A percentile compares a stretch with the other conserved stretches of the same genome.
phyloP scores from a whole-genome alignment of 768 basidiomycete species.

The Filobasidium floriforme region DNA sequence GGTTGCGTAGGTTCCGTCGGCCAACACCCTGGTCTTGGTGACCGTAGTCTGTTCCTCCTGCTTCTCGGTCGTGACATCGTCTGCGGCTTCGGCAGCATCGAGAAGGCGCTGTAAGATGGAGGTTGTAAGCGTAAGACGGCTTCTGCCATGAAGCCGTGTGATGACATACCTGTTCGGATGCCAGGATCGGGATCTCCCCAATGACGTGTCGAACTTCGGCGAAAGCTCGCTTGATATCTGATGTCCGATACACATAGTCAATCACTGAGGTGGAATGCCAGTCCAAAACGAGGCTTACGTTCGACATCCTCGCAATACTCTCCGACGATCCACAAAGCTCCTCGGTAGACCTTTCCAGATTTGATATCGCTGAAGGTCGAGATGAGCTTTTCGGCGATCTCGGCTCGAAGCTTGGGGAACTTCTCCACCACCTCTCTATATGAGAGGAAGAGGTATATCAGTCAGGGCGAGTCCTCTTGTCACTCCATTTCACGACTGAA shows the following conservation, averaged over 20 bases:
- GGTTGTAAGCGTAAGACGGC: background rate
- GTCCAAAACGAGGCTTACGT: slow-evolving; percentile 35
- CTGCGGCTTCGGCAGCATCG: slow-evolving; percentile 64
- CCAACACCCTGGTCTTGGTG: slow-evolving; percentile 60
- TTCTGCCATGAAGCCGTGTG: background rate
- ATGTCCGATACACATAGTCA: background rate
- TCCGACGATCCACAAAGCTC: slow-evolving; percentile 95
- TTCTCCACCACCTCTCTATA: slow-evolving; percentile 89
- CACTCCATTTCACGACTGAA: background rate
- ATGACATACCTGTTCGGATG: slow-evolving; percentile 63
- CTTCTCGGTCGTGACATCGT: slow-evolving; percentile 48
- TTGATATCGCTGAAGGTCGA: slow-evolving; percentile 77
- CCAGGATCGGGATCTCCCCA: slow-evolving; percentile 95
- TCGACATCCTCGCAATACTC: slow-evolving; percentile 68
- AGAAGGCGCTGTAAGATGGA: slow-evolving; percentile 50
- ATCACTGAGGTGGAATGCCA: background rate
- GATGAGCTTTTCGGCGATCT: slow-evolving; percentile 78
- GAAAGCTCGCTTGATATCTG: slow-evolving; percentile 66
- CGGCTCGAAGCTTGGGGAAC: slow-evolving; percentile 74
- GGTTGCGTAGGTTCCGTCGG: slow-evolving; percentile 96
- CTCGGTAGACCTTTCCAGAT: slow-evolving; percentile 93
- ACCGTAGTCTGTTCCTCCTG: slow-evolving; percentile 52
- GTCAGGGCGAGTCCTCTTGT: background rate
- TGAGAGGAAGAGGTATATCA: no score
- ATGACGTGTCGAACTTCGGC: slow-evolving; percentile 72